A percentile compares a stretch with the other conserved stretches of the same genome.
These are phyloP conservation scores for Aspergillus egyptiacus DNA, from an alignment of 495 filamentous ascomycete species.

Conservation along the genomic window DNA sequence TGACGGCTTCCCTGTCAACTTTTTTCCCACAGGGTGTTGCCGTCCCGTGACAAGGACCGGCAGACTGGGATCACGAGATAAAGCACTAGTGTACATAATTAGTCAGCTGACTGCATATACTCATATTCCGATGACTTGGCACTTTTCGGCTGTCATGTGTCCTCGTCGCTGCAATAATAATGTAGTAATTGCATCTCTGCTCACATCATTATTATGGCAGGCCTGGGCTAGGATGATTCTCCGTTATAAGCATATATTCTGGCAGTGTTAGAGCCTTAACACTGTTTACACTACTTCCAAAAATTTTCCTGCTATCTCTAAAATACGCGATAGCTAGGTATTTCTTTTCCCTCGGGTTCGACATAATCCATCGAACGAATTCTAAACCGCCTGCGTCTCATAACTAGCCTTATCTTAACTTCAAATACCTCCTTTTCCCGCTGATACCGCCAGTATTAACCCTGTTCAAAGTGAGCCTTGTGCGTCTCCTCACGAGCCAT, in stretches of 20 bases:
- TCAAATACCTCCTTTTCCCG: background rate
- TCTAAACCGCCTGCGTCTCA: background rate
- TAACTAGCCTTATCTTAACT: background rate
- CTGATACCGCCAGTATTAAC: background rate
- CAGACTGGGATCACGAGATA: too few relatives aligned
- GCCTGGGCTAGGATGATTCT: background rate
- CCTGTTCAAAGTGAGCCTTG: slow-evolving; percentile 2
- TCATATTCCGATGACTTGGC: background rate
- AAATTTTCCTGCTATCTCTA: too few relatives aligned
- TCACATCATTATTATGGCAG: background rate
- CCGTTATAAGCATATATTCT: too few relatives aligned
- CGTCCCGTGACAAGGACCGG: background rate
- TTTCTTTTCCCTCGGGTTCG: background rate
- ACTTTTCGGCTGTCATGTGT: slow-evolving; percentile 9
- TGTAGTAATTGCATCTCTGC: background rate
- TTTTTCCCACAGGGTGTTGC: background rate
- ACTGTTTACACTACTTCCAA: too few relatives aligned
- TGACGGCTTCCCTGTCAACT: too few relatives aligned
- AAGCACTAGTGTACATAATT: background rate
- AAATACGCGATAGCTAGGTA: background rate
- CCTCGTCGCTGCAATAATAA: background rate
- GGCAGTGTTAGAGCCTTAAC: too few relatives aligned
- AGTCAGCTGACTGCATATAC: background rate
- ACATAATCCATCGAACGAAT: background rate
- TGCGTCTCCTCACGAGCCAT: background rate